Evolutionary conservation across 2,329 filamentous ascomycete genomes (phyloP), one percentile per base, ranked within the genome.

Genomic region (Fusarium tanahbumbuense): DNA sequence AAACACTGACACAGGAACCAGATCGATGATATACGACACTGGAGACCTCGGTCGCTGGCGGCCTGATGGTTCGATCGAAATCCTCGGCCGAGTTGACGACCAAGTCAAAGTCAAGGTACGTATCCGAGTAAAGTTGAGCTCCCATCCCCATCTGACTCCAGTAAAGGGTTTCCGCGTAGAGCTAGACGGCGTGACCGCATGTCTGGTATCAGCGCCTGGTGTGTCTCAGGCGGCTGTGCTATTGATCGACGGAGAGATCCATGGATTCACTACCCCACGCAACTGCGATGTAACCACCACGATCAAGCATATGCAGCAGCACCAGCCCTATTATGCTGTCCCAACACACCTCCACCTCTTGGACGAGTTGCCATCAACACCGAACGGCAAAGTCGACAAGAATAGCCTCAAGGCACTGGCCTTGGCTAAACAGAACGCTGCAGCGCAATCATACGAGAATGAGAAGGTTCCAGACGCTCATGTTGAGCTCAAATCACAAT

Each of bases 41-140:
- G 88, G 87, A 9, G 88, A 90, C 68, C 80, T 89, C 23, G 86
- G 84, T 20, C 80, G 81, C 15, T 89, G 87, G 87, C 80, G 81
- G 40, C 73, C 79, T 4, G 83, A 87, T 70, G 87, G 88, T 13
- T 82, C 81, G 27, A 79, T 90, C 40, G 82, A 87, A 45, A 86
- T 85, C 23, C 82, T 88, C 34, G 87, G 88, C 6, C 83, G 87
- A 37, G 81, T 81, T n/a, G 88, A 90, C 69, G 87, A 89, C 64
- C 88, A 89, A 73, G 85, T 89, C 63, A 89, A 89, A 76, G 83
- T 89, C 73, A 87, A 88, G 78, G 83, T 83, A 75, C 52, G 70
- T 63, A 22, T 27, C 23, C 27, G 48, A 8, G 32, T 52, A 28
- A 40, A 16, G n/a, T 30, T 23, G 25, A 42, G n/a, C 46, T 23